Evolutionary conservation across 768 basidiomycete species (phyloP).

Genomic region (Boletus patriciae): DNA sequence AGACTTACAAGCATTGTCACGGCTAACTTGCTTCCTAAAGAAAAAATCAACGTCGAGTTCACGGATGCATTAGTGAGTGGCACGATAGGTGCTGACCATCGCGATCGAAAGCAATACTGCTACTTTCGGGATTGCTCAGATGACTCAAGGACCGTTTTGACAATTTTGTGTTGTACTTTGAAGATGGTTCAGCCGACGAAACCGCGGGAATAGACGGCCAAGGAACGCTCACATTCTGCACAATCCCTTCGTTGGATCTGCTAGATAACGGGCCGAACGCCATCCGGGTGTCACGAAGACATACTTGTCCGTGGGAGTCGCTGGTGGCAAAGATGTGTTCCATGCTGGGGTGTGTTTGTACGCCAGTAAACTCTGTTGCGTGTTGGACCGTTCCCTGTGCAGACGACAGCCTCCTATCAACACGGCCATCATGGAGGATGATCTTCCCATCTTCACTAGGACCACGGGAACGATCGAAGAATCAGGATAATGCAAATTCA

Average conservation of each 20-base stretch:
- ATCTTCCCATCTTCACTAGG: constrained; percentile 71
- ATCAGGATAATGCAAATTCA: constrained; percentile 14
- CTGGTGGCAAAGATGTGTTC: constrained; percentile 69
- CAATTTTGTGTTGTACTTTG: constrained; percentile 47
- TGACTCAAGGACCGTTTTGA: constrained; percentile 40
- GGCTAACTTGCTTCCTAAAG: constrained; percentile 58
- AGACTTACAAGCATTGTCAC: constrained; percentile 64
- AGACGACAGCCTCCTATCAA: constrained; percentile 31
- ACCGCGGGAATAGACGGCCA: constrained; percentile 5
- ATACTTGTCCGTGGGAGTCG: constrained; percentile 57
- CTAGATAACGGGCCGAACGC: constrained; percentile 56
- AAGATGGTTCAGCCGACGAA: constrained; percentile 31
- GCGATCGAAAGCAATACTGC: constrained; percentile 66
- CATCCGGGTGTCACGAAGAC: constrained; percentile 71
- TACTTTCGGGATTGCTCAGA: constrained; percentile 63
- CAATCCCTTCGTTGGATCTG: constrained; percentile 52
- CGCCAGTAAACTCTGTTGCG: constrained; percentile 56
- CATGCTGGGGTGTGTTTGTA: constrained; percentile 66
- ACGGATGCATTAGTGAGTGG: constrained; percentile 4
- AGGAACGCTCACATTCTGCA: constrained; percentile 36
- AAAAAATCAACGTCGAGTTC: not conserved
- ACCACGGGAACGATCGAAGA: constrained; percentile 18
- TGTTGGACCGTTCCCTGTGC: constrained; percentile 56
- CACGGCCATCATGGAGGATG: constrained; percentile 59
- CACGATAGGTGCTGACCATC: constrained; percentile 46